Evolutionary conservation across 306 rosid genomes (phyloP).

Genomic region (Lathyrus sativus): DNA sequence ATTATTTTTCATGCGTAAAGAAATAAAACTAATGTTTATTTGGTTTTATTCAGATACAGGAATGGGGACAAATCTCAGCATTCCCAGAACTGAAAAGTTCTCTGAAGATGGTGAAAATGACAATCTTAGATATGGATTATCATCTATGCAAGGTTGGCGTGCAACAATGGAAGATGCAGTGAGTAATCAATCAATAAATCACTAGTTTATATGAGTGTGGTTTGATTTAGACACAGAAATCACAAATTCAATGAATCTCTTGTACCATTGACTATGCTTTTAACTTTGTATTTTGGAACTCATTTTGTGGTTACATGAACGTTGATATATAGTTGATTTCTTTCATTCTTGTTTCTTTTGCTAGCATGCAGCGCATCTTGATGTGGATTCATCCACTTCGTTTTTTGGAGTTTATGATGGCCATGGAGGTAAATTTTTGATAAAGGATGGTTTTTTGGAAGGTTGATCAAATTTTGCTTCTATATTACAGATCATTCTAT

Average conservation of each 20-base stretch:
- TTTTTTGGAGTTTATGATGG: slow-evolving; percentile 94
- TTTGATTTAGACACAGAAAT: neutral
- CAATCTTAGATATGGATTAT: slow-evolving; percentile 71
- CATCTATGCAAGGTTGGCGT: slow-evolving; percentile 99
- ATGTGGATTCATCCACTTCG: slow-evolving; percentile 79
- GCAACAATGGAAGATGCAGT: slow-evolving; percentile 98
- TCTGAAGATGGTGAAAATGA: slow-evolving; percentile 82
- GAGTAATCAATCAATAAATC: slow-evolving; percentile 42
- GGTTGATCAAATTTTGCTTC: too few species aligned
- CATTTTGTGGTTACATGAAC: slow-evolving; percentile 7
- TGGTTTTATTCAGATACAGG: slow-evolving; percentile 31
- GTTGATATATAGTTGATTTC: slow-evolving; percentile 22
- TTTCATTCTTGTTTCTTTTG: slow-evolving; percentile 35
- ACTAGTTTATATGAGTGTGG: neutral
- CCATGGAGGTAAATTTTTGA: slow-evolving; percentile 75
- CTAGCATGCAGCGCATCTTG: slow-evolving; percentile 90
- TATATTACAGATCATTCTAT: too few species aligned
- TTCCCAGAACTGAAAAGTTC: slow-evolving; percentile 84
- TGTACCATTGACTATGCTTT: neutral
- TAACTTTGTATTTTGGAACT: slow-evolving; percentile 9
- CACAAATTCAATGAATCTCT: neutral
- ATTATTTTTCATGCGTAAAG: slow-evolving; percentile 27
- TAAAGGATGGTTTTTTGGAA: slow-evolving; percentile 14
- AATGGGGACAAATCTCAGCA: slow-evolving; percentile 86
- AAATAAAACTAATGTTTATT: slow-evolving; percentile 24